Base-by-base conservation (phyloP, 148 eudicot genomes). In the Arctostaphylos glauca region DNA sequence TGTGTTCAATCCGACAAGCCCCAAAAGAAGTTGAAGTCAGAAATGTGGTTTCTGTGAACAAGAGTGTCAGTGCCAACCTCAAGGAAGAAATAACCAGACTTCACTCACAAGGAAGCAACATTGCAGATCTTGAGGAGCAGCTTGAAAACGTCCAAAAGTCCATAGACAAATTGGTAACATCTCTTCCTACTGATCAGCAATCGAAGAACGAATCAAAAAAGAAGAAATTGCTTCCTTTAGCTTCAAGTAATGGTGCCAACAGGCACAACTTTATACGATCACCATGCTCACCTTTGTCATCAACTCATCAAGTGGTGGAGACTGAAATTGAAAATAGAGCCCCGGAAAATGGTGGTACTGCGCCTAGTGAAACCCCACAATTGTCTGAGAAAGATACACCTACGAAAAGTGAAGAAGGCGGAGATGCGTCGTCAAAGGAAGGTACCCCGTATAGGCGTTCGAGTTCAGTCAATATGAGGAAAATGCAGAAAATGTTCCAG, bases 81-180 rank as follows among this genome's bases (percentile, higher is more conserved):
- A 96, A 96, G 88, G 99, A 96, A 19, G 98, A 96, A 86, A 96
- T 96, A 66, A 92, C 99, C 41, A 92, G 96, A 86, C 97, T 96
- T 82, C 97, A 96, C 74, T 90, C 98, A 19, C 98, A 96, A 89
- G 99, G 99, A 75, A 91, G 91, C 87, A 89, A 89, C 25, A 96
- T 96, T 83, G 97, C 98, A 55, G 86, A 91, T 84, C 91, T 95
- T 5, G 98, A 95, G 81, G 98, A 95, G 89, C 97, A 95, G 82
- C 98, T 96, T 60, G 95, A 96, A 85, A 96, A 92, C 84, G 97
- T 96, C 13, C 99, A 96, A 88, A 91, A 84, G 86, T 92, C 98
- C 0, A 94, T 96, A 49, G 99, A 96, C 83, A 93, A 93, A 83
- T 84, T 96, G 81, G 94, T 92, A n/a, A 87, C 94, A 96, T 91